Evolutionary conservation across 2,329 filamentous ascomycete species (phyloP).

Genomic region (Phaeosphaeria sp.): DNA sequence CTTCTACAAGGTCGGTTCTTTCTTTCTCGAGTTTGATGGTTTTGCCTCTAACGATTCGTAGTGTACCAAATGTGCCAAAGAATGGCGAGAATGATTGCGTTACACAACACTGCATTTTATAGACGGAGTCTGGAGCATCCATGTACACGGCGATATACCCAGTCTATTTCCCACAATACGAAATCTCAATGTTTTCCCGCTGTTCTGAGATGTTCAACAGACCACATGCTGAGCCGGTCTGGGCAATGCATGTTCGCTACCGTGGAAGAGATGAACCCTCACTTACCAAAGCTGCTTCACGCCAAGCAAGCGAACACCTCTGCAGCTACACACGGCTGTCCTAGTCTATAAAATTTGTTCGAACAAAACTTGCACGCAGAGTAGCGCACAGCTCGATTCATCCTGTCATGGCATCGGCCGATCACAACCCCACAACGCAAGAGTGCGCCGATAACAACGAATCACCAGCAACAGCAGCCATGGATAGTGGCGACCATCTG

Average conservation of each 20-base stretch:
- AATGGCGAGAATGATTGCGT: conserved; percentile 52
- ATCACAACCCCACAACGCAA: too few relatives aligned
- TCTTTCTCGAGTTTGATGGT: not conserved
- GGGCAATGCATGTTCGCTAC: not conserved
- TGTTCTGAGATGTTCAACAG: too few relatives aligned
- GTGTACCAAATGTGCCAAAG: conserved; percentile 53
- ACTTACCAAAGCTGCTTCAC: not conserved
- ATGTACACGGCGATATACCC: not conserved
- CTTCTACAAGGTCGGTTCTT: conserved; percentile 76
- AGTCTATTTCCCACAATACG: not conserved
- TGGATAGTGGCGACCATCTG: too few relatives aligned
- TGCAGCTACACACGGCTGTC: too few relatives aligned
- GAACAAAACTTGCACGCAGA: too few relatives aligned
- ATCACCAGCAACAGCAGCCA: too few relatives aligned
- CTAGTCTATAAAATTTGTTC: too few relatives aligned
- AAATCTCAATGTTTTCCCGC: not conserved
- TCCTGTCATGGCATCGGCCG: too few relatives aligned
- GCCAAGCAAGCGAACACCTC: too few relatives aligned
- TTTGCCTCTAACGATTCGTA: conserved; percentile 13
- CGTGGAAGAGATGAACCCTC: not conserved
- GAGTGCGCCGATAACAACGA: too few relatives aligned
- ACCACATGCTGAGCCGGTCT: too few relatives aligned
- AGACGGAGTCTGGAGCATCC: conserved; percentile 14
- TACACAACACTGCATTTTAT: not conserved
- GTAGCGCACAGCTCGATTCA: too few relatives aligned